Evolutionary conservation across 2,329 filamentous ascomycete species (phyloP), one percentile per base, ranked within the genome.

Genomic region (Diaporthe caulivora): DNA sequence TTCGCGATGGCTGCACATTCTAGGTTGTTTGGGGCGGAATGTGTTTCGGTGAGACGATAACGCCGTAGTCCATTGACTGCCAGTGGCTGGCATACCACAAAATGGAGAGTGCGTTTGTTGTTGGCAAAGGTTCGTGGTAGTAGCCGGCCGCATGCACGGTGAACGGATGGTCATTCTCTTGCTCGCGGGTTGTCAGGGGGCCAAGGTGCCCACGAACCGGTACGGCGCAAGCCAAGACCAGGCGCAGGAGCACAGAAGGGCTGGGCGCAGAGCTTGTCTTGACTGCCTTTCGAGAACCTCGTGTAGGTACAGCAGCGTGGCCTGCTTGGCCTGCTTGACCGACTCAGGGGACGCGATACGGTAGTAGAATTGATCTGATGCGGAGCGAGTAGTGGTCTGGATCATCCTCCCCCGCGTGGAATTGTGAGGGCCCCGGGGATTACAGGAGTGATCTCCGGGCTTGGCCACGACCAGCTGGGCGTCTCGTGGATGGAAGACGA

Each of bases 191-290:
- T 26, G 47, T 18, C 47, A 53, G 47, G 31, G 47, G 21, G 44
- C 40, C 62, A 53, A 40, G 62, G n/a, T 51, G 44, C 62, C 53
- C 26, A 24, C 62, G 29, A 40, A 26, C 62, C 2, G 31, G 37
- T 67, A 44, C 44, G 47, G 31, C 26, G 62, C 47, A 18, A n/a
- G 62, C 62, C 44, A 67, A 67, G 62, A 17, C 31, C 62, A 65
- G 62, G 62, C 34, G 34, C 44, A 51, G 62, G 62, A 51, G 44
- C 44, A 51, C 21, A 18, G 21, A 65, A 24, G 62, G 62, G 42
- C 57, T 51, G 62, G 62, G 44, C 62, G 15, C 18, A 65, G 62
- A 67, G 62, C 62, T 67, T 67, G 62, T 67, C 62, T 53, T 53
- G 44, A 67, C 62, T 40, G 47, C 31, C 44, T n/a, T 29, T 49